Evolutionary conservation across 306 rosid genomes (phyloP).

Genomic region (Corylus americana): DNA sequence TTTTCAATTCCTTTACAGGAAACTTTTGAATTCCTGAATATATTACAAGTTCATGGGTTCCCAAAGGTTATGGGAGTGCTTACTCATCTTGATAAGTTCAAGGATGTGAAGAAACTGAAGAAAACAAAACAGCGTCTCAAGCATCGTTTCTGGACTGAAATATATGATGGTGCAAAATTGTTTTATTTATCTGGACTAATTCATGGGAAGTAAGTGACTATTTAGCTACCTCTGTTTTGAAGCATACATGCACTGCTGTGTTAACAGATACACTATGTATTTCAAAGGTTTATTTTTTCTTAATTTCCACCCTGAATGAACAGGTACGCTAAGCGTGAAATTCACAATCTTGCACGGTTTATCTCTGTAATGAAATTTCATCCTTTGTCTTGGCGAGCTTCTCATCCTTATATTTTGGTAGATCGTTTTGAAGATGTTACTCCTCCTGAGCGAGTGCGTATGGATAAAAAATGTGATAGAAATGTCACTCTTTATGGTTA

Average conservation of each 20-base stretch:
- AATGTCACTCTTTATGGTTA: conserved; percentile 87
- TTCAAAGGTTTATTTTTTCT: conserved; percentile 1
- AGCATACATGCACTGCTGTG: conserved; percentile 3
- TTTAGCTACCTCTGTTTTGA: background rate
- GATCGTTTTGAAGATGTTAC: conserved; percentile 97
- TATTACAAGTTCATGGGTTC: conserved; percentile 90
- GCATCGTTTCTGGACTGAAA: conserved; percentile 93
- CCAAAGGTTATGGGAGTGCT: conserved; percentile 98
- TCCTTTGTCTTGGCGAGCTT: conserved; percentile 85
- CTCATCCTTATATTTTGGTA: conserved; percentile 86
- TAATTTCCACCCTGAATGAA: conserved; percentile 21
- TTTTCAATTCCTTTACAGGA: conserved; percentile 52
- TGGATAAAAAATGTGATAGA: conserved; percentile 77
- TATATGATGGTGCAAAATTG: conserved; percentile 88
- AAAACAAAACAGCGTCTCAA: conserved; percentile 87
- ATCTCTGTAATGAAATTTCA: conserved; percentile 95
- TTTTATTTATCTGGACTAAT: conserved; percentile 91
- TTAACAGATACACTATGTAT: background rate
- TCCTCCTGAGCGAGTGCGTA: conserved; percentile 72
- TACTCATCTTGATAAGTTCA: conserved; percentile 87
- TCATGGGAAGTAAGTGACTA: conserved; percentile 78
- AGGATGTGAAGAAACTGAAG: conserved; percentile 79
- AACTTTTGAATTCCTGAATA: conserved; percentile 93
- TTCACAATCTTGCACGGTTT: conserved; percentile 90
- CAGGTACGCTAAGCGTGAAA: conserved; percentile 88